Conservation (phyloP, 371 early-diverging fungal genomes). For the Actinomortierella wolfii region DNA sequence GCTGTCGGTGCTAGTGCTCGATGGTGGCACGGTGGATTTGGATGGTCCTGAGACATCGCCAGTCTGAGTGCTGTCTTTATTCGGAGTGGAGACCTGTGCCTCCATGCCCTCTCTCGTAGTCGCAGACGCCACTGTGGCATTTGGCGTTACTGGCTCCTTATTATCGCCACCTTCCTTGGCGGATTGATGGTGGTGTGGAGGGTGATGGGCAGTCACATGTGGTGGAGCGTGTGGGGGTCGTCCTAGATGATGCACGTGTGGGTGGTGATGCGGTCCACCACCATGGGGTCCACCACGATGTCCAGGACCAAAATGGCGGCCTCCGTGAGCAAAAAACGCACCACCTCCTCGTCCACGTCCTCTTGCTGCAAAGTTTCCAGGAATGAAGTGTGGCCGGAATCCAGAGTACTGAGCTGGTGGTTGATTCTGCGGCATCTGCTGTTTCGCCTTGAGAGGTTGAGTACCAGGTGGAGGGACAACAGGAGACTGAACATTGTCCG, state of each 20-base stretch:
- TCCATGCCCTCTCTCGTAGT: too few species aligned
- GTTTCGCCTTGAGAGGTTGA: too few species aligned
- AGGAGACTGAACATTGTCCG: too few species aligned
- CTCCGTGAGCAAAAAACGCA: conserved; percentile 26
- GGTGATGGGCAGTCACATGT: too few species aligned
- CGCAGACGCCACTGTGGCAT: too few species aligned
- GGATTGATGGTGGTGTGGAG: background rate
- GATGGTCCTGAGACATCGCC: too few species aligned
- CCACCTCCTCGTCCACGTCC: conserved; percentile 45
- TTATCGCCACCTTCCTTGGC: background rate
- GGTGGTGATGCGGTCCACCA: conserved; percentile 13
- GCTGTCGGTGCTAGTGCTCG: too few species aligned
- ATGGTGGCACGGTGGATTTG: too few species aligned
- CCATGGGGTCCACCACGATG: conserved; percentile 6
- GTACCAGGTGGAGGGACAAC: too few species aligned
- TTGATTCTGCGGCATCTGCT: conserved; percentile 34
- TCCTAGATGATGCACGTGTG: background rate
- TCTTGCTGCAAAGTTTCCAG: conserved; percentile 39
- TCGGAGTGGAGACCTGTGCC: too few species aligned
- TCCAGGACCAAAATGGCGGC: conserved; percentile 30
- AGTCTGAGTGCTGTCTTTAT: too few species aligned
- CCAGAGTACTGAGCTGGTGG: conserved; percentile 21
- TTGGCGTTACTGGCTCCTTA: too few species aligned
- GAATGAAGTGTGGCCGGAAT: conserved; percentile 33
- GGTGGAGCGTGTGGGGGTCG: background rate